Evolutionary conservation across 2,329 filamentous ascomycete genomes (phyloP).

Genomic region (Alternaria postmessia): DNA sequence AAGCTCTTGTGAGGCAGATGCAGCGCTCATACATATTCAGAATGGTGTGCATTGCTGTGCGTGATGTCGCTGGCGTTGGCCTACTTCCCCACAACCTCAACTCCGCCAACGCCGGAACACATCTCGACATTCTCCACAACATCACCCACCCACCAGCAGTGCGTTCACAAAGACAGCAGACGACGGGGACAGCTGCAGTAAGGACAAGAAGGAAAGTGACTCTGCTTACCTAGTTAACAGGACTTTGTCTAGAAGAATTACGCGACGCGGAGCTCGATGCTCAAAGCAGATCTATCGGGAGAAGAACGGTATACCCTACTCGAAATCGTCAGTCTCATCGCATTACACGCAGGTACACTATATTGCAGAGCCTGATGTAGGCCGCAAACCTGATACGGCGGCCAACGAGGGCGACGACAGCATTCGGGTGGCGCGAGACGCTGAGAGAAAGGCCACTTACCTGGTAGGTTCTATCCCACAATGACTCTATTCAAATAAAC

Average conservation of each 20-base stretch:
- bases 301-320: constrained; percentile 37
- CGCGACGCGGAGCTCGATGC: constrained; percentile 39
- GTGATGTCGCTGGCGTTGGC: constrained; percentile 8
- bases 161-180: neutral
- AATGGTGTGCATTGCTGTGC: constrained; percentile 6
- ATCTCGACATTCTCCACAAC: constrained; percentile 1
- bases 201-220: constrained; percentile 6
- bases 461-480: constrained; percentile 39
- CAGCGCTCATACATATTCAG: neutral
- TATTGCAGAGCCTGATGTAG: neutral
- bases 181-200: neutral
- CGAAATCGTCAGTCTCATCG: constrained; percentile 14
- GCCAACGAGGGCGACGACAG: constrained; percentile 1
- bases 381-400: neutral
- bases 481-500: constrained; percentile 37
- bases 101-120: constrained; percentile 9
- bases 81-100: constrained; percentile 10
- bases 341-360: neutral
- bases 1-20: constrained; percentile 5
- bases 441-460: constrained; percentile 25
- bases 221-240: constrained; percentile 46
- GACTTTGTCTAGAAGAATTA: constrained; percentile 35
- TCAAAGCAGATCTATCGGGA: constrained; percentile 44
- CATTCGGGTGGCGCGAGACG: constrained; percentile 1
- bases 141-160: constrained; percentile 1